These are phyloP conservation scores for Carex scoparia DNA, from an alignment of 176 grass and related monocot genomes.

Conservation along the genomic window DNA sequence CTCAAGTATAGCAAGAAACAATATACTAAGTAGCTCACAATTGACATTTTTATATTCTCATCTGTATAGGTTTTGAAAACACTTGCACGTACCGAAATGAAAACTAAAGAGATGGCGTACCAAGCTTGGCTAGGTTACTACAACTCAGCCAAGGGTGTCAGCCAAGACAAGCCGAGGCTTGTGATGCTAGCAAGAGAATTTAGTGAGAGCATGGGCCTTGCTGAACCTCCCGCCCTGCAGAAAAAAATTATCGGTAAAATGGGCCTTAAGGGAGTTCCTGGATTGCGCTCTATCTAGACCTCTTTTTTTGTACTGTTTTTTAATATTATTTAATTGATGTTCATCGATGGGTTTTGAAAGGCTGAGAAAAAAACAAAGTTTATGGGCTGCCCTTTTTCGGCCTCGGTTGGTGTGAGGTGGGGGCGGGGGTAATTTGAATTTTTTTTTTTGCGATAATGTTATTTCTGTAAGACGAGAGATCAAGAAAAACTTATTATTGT, in stretches of 20 bases:
- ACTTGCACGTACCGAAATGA: slow-evolving; percentile 46
- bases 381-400: neutral
- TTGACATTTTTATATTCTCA: slow-evolving; percentile 11
- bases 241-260: slow-evolving; percentile 74
- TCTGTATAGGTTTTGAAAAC: slow-evolving; percentile 50
- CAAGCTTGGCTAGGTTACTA: slow-evolving; percentile 97
- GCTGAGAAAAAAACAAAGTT: neutral
- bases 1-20: neutral
- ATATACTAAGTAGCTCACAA: neutral
- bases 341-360: neutral
- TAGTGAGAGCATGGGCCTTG: slow-evolving; percentile 80
- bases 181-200: slow-evolving; percentile 75
- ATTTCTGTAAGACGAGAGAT: too few species aligned
- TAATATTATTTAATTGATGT: neutral
- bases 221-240: slow-evolving; percentile 56
- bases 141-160: slow-evolving; percentile 56
- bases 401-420: neutral
- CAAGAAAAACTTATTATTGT: too few species aligned
- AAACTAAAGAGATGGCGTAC: slow-evolving; percentile 73
- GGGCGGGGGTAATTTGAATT: neutral
- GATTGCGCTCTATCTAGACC: slow-evolving; percentile 37
- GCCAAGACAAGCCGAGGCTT: slow-evolving; percentile 60
- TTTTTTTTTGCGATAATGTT: neutral
- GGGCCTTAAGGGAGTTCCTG: slow-evolving; percentile 64
- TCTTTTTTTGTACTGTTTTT: neutral